These are phyloP conservation scores for Candida multigemmis DNA, from an alignment of 805 yeast species.

Conservation along the genomic window DNA sequence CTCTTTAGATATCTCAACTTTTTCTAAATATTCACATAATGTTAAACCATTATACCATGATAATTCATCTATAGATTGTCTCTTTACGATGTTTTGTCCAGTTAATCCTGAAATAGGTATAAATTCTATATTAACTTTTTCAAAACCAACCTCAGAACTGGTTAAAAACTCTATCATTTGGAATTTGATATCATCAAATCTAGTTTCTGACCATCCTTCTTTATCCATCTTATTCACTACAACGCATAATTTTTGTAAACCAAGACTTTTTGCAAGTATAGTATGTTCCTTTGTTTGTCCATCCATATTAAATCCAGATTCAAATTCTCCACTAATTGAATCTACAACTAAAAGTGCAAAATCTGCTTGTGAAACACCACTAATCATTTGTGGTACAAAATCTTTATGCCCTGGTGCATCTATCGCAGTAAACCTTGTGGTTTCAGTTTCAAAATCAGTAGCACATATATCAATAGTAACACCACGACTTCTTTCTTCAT, in stretches of 20 bases:
- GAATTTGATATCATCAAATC: conserved; percentile 42
- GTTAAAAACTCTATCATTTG: conserved; percentile 44
- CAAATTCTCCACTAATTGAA: conserved; percentile 56
- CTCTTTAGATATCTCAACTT: conserved; percentile 11
- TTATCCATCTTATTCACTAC: conserved; percentile 68
- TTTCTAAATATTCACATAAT: conserved; percentile 31
- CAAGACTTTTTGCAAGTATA: conserved; percentile 55
- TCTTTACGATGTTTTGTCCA: conserved; percentile 57
- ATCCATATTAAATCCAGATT: conserved; percentile 53
- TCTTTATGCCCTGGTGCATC: conserved; percentile 85
- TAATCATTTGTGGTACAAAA: conserved; percentile 79
- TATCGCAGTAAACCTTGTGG: conserved; percentile 54
- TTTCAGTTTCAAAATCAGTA: conserved; percentile 50
- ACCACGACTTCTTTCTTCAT: conserved; percentile 67
- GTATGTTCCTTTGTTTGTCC: conserved; percentile 82
- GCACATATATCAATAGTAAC: conserved; percentile 74
- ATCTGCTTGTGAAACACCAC: conserved; percentile 76
- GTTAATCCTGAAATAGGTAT: conserved; percentile 64
- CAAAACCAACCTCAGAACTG: conserved; percentile 42
- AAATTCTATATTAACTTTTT: conserved; percentile 31
- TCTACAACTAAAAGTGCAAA: conserved; percentile 67
- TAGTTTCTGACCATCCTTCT: conserved; percentile 43
- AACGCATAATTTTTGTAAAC: conserved; percentile 51
- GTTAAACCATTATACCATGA: conserved; percentile 42
- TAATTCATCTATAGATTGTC: conserved; percentile 21